Base-by-base conservation (phyloP, 2,329 filamentous ascomycete genomes). In the Lachnellula arida region DNA sequence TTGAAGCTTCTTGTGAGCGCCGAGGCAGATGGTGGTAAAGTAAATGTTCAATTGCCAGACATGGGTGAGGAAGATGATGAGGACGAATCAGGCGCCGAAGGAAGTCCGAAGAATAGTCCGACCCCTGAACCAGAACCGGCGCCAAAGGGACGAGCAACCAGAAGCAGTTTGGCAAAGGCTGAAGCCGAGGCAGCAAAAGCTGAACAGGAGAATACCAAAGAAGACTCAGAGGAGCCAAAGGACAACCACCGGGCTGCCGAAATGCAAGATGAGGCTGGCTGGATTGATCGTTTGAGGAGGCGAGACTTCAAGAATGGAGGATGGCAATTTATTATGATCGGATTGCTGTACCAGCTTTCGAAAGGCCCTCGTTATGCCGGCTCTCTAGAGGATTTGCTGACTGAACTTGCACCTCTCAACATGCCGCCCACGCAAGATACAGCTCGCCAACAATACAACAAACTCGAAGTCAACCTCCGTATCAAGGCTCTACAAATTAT, bases 291-390 rank as follows among this genome's bases (percentile, higher is more conserved):
- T 60, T 77, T 97, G 22, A 85, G 86, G 61, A 88, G 88, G 66
- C 87, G 93, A 46, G 87, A 96, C 63, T 96, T 97, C 69, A 79
- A 83, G 60, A 82, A 93, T 46, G 94, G 93, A 54, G 91, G 91
- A 19, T 99, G 94, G 94, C 85, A 97, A 72, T 73, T 91, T 59
- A 93, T 97, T 60, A 81, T 97, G 67, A 86, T 96, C 44, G 94
- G 92, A 6, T 76, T 97, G 15, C 73, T 99, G 15, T 80, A 96
- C 70, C 91, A 95, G 64, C 75, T 97, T 4, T 94, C 91, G 2
- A 87, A 88, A 68, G 84, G 86, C 49, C 85, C 88, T 47, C 79
- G 85, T 9, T 81, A 87, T 54, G 82, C 88, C 58, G 77, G 81
- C n/a, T 71, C 74, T 22, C 97, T 91, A 69, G 90, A 96, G 62